phyloP scores from a whole-genome alignment of 805 yeast genomes.

The Starmera quercuum region DNA sequence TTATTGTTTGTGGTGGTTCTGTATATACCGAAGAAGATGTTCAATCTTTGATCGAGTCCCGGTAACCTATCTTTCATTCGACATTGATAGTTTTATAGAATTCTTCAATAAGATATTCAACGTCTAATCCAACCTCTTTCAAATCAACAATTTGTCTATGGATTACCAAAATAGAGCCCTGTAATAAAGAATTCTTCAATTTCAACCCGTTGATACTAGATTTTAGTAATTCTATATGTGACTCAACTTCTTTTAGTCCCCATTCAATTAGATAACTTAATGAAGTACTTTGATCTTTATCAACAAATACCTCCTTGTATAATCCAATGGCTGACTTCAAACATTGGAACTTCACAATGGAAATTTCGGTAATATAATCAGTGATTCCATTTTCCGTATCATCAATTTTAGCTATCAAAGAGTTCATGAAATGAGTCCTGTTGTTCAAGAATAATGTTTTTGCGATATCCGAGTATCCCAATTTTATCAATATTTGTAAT shows the following conservation, averaged over 20 bases:
- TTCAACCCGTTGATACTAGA: slow-evolving; percentile 63
- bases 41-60: no score
- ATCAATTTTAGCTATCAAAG: slow-evolving; percentile 39
- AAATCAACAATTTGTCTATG: slow-evolving; percentile 54
- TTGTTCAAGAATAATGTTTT: slow-evolving; percentile 39
- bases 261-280: slow-evolving; percentile 67
- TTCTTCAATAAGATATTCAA: slow-evolving; percentile 30
- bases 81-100: slow-evolving; percentile 15
- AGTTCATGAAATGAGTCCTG: slow-evolving; percentile 37
- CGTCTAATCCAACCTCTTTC: slow-evolving; percentile 61
- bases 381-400: slow-evolving; percentile 39
- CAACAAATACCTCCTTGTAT: slow-evolving; percentile 45
- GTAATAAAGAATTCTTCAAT: slow-evolving; percentile 42
- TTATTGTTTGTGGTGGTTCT: slow-evolving; percentile 55
- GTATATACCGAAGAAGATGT: slow-evolving; percentile 25
- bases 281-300: slow-evolving; percentile 25
- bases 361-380: slow-evolving; percentile 49
- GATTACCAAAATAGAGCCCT: slow-evolving; percentile 46
- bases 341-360: slow-evolving; percentile 54
- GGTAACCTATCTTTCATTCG: no score
- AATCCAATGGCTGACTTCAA: slow-evolving; percentile 49
- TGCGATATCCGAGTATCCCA: slow-evolving; percentile 42
- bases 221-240: slow-evolving; percentile 50
- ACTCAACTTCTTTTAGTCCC: slow-evolving; percentile 58
- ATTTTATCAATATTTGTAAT: slow-evolving; percentile 25